phyloP scores from a whole-genome alignment of 228 moss, liverwort and hornwort genomes.

The Sphagnum fallax region DNA sequence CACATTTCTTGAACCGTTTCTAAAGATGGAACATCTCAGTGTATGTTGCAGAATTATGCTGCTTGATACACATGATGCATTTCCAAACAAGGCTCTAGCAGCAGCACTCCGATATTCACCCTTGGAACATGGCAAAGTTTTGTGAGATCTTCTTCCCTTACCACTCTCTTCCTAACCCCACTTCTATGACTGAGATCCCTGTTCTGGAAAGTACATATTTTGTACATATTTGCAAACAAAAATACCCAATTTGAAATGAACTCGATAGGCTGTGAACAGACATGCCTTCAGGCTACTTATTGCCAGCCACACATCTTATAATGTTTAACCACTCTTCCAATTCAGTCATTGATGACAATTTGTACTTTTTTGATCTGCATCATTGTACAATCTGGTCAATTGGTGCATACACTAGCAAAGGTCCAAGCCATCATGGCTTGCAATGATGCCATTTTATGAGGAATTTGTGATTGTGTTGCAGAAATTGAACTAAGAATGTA shows the following conservation, averaged over 20 bases:
- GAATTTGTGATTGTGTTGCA: neutral
- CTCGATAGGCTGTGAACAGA: neutral
- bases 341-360: neutral
- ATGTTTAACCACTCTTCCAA: neutral
- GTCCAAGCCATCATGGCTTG: neutral
- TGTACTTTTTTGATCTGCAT: neutral
- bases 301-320: neutral
- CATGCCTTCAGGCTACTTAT: neutral
- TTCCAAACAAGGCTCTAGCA: slow-evolving; percentile 46
- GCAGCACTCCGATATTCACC: slow-evolving; percentile 65
- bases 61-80: slow-evolving; percentile 34
- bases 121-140: slow-evolving; percentile 37
- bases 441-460: neutral
- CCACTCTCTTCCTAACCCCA: neutral
- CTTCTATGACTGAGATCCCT: too few relatives aligned
- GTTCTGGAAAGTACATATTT: neutral
- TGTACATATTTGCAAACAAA: neutral
- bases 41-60: slow-evolving; percentile 57
- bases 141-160: slow-evolving; percentile 25
- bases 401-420: neutral
- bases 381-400: neutral
- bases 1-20: neutral
- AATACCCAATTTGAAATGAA: neutral
- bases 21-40: neutral
- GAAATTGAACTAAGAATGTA: neutral